Evolutionary conservation across 805 yeast species (phyloP).

Genomic region (Jamesozyma spencerorum): DNA sequence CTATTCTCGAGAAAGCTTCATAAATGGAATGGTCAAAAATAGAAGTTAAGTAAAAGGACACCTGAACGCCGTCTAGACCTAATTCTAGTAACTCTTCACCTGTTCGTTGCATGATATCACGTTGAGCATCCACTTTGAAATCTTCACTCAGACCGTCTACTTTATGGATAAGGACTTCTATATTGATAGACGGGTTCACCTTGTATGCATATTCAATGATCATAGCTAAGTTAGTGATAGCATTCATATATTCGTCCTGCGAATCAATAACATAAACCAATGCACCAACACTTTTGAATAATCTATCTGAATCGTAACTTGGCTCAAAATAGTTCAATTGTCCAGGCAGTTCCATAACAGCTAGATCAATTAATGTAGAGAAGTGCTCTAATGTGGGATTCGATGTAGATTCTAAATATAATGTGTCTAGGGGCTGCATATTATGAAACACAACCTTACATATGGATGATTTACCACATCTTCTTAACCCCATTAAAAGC

Average conservation of each 20-base stretch:
- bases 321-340: constrained; percentile 86
- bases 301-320: constrained; percentile 62
- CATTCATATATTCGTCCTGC: constrained; percentile 90
- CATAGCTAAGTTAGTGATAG: constrained; percentile 78
- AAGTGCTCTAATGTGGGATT: constrained; percentile 82
- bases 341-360: constrained; percentile 92
- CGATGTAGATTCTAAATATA: constrained; percentile 82
- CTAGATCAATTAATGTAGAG: constrained; percentile 72
- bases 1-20: constrained; percentile 89
- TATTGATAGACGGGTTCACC: constrained; percentile 74
- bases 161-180: constrained; percentile 90
- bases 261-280: constrained; percentile 90
- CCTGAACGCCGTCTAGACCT: constrained; percentile 85
- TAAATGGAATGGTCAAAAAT: constrained; percentile 93
- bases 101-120: constrained; percentile 93
- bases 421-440: constrained; percentile 90
- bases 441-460: constrained; percentile 93
- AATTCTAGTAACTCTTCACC: constrained; percentile 86
- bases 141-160: constrained; percentile 94
- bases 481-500: constrained; percentile 76
- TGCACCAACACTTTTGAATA: constrained; percentile 79
- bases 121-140: constrained; percentile 84
- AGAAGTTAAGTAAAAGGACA: constrained; percentile 83
- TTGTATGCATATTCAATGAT: constrained; percentile 81
- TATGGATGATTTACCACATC: constrained; percentile 91